Percentiles rank a stretch among this genome's conserved stretches.
Conservation (phyloP, 768 basidiomycete species). For the Lactarius hatsudake region DNA sequence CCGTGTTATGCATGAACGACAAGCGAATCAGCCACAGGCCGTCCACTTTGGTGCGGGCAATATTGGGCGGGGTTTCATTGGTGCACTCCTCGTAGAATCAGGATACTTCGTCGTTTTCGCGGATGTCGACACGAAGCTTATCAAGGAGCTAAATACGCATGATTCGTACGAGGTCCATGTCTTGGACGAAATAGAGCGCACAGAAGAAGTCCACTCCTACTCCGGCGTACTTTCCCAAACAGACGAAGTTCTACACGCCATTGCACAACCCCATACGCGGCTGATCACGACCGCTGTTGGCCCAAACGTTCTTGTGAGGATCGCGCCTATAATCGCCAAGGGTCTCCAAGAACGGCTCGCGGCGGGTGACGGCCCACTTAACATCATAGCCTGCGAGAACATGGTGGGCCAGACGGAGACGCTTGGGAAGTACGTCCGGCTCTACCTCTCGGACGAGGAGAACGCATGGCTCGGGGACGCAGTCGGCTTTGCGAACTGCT, state of each 20-base stretch:
- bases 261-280: constrained; percentile 30
- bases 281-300: constrained; percentile 42
- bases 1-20: constrained; percentile 10
- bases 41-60: constrained; percentile 42
- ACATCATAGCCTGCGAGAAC: constrained; percentile 44
- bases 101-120: constrained; percentile 41
- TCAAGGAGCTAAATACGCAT: constrained; percentile 35
- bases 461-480: constrained; percentile 32
- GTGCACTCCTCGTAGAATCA: constrained; percentile 37
- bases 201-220: constrained; percentile 26
- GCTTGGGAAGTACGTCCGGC: constrained; percentile 34
- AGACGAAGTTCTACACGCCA: constrained; percentile 22
- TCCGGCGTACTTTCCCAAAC: constrained; percentile 29
- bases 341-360: constrained; percentile 35
- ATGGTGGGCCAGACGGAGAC: constrained; percentile 37
- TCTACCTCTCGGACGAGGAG: constrained; percentile 34
- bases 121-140: constrained; percentile 36
- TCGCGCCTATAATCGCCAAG: constrained; percentile 37
- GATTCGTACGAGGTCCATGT: constrained; percentile 36
- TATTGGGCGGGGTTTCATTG: constrained; percentile 42
- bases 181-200: constrained; percentile 32
- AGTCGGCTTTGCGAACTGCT: constrained; percentile 43
- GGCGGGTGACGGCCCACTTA: constrained; percentile 30
- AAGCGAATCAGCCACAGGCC: constrained; percentile 29
- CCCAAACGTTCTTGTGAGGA: constrained; percentile 35